Evolutionary conservation across 441 rosid genomes (phyloP), one percentile per base, ranked within the genome.

Genomic region (Pelargonium fulgidum): DNA sequence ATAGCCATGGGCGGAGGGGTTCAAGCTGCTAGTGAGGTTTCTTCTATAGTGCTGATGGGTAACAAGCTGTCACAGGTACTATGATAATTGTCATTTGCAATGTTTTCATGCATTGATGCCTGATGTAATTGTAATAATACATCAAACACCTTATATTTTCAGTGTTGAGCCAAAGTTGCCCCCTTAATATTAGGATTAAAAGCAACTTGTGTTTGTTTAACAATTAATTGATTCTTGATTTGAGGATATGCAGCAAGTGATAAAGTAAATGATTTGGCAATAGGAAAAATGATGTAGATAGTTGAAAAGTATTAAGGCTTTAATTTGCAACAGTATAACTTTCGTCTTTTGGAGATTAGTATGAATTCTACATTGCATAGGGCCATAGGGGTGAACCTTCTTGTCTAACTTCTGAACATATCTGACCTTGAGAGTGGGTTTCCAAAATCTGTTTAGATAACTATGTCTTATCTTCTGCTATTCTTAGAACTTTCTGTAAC

Each of bases 1-100:
- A 85, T 94, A 67, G 97, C 97, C 71, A 86, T 94, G 96, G 93
- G 99, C 20, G 89, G 86, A 64, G 96, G 93, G 75, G 96, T 89
- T 80, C 97, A 93, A 77, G 99, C 97, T 42, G 99, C 97, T 64
- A 86, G 88, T 75, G 99, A 94, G 85, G 99, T 89, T 50, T 92
- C 97, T 79, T 90, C 99, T 64, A 74, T 94, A 70, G 94, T 94
- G 75, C 78, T 94, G 77, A 89, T 89, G 93, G 92, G 99, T 50
- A 87, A 94, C 78, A 83, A 83, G 73, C 82, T 90, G 75, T 85
- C 97, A 13, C 99, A 94, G 99, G 99, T 91, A 82, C 62, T 64
- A 62, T 42, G 24, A 64, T 16, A 36, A 64, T 39, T 17, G 9
- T 1, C 56, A 65, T 64, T 19, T 65, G 20, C 17, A 17, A 42